Base-by-base conservation (phyloP, 2,329 filamentous ascomycete species). In the Colletotrichum lupini region DNA sequence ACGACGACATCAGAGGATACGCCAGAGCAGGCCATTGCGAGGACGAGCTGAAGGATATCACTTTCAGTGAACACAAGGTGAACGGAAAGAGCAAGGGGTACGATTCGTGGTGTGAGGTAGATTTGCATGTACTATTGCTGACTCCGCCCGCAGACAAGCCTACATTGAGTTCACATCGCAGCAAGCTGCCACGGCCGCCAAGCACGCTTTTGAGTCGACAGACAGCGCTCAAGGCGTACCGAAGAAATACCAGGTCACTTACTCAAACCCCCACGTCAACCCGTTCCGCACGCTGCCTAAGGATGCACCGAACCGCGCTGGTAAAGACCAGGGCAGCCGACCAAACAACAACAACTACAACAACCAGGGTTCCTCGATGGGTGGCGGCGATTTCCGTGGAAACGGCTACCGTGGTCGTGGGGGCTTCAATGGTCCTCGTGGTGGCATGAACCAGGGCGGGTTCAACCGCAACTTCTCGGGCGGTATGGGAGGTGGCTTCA, bases 1-100 rank as follows among this genome's bases (percentile, higher is more conserved):
- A 99, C 80, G 97, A 99, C 79, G 95, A 98, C 77, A 91, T 99
- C 69, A 93, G 97, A 66, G 94, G 93, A 63, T 98, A 95, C 94
- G 88, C 93, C 28, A 91, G 92, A 76, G 89, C 94, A 76, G 94
- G 93, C n/a, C 90, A 89, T 2, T 94, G 91, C 77, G 97, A 98
- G 81, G 89, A 92, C 58, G 94, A 98, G 79, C 85, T 98, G 22
- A 95, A 94, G 78, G 97, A 98, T 74, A 91, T 99, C 64, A 98
- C 95, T 0, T 99, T 98, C 82, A 98, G 95, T 79, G 97, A 99
- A 82, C 97, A 98, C 84, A 99, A 99, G 82, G 95, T 98, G 60
- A 99, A 99, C 77, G 97, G 97, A 77, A 99, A 99, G 85, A 98
- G 95, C 84, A 98, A 98, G 86, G 96, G 97, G 95, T 97, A 88